Evolutionary conservation across 2,329 filamentous ascomycete genomes (phyloP), one percentile per base, ranked within the genome.

Genomic region (Zelopaecilomyces penicillatus): DNA sequence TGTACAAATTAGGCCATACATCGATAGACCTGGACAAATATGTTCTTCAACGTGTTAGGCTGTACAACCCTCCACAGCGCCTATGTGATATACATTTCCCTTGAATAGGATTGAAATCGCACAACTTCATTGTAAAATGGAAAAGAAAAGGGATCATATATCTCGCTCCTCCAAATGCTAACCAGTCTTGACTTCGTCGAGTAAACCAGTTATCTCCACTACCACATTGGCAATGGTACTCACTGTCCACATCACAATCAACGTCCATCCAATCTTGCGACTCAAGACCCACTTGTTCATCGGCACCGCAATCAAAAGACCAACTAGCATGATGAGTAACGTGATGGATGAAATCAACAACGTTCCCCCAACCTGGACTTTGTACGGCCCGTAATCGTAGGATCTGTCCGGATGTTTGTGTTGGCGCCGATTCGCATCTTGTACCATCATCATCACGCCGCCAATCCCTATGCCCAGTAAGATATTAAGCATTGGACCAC

Each of bases 401-500:
- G 79, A 75, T 47, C 70, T 67, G 12, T 79, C 70, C 0, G 86
- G 86, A 56, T 91, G 82, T 53, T 83, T 82, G 29, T 70, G 65
- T 49, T 87, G 80, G 42, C 73, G 72, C 50, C 78, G 73, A 54
- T 84, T 78, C 12, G 84, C 85, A 30, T 79, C 75, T 44, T 76
- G 75, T 11, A 94, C 73, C 45, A 87, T 90, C 76, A 96, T 93
- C 61, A 90, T 94, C 34, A 87, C 76, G 11, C 93, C 93, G 28
- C 85, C 86, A 4, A 97, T 72, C n/a, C 93, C 93, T 42, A 98
- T 90, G 0, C 93, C 93, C 4, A 98, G 77, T 0, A 98, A 70
- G 50, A 98, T 98, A 57, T 98, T 98, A 35, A 98, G 77, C 88
- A 98, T 91, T 0, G 93, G 93, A 0, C 93, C 94, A n/a, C 93